Conservation (phyloP, 345 rosid genomes). For the Conringia planisiliqua region DNA sequence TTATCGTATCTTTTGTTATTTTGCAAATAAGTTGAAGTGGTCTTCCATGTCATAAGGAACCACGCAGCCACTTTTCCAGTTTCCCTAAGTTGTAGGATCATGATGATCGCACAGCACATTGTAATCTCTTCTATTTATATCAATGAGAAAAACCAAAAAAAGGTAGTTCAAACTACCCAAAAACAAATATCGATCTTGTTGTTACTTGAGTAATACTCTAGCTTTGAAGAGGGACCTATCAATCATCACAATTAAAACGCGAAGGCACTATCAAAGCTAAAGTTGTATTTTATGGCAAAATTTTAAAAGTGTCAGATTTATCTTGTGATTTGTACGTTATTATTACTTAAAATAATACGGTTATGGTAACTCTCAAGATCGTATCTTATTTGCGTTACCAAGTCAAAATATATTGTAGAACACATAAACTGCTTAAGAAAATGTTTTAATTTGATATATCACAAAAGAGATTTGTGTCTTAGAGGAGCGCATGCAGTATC, state of each 20-base stretch:
- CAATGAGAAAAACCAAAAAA: no score
- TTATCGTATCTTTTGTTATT: no score
- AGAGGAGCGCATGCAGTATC: slow-evolving; percentile 27
- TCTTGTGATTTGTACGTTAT: not conserved
- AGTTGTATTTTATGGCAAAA: not conserved
- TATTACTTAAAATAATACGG: not conserved
- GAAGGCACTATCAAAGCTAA: not conserved
- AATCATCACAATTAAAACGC: not conserved
- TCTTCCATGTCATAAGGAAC: no score
- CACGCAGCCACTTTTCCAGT: no score
- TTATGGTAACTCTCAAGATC: not conserved
- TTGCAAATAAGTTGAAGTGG: no score
- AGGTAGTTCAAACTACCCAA: no score
- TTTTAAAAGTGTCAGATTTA: not conserved
- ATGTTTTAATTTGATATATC: not conserved
- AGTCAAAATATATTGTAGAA: not conserved
- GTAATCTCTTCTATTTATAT: no score
- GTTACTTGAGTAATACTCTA: no score
- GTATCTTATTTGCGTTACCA: not conserved
- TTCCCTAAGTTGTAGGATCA: no score
- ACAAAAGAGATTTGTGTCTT: not conserved
- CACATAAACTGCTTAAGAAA: not conserved
- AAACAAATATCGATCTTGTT: no score
- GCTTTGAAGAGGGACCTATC: no score
- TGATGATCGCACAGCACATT: no score